Conservation (phyloP, 2,329 filamentous ascomycete genomes). For the Xylariaceae sp. region DNA sequence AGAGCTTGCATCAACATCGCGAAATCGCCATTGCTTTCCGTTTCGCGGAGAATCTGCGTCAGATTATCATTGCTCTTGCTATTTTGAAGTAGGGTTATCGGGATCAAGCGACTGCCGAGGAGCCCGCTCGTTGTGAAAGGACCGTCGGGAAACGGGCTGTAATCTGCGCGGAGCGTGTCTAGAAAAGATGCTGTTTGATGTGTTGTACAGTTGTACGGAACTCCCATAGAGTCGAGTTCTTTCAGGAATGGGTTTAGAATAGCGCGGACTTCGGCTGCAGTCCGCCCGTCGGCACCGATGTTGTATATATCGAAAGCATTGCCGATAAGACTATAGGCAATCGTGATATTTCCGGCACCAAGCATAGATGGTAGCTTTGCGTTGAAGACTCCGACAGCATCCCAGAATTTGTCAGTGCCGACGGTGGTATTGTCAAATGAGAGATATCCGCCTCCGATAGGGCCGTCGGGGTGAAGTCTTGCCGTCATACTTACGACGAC, state of each 20-base stretch:
- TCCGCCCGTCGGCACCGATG: neutral
- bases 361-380: neutral
- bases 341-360: neutral
- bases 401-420: slow-evolving; percentile 3
- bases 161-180: neutral
- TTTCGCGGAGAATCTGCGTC: slow-evolving; percentile 25
- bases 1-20: slow-evolving; percentile 19
- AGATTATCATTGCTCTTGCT: neutral
- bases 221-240: neutral
- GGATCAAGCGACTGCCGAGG: neutral
- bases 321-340: slow-evolving; percentile 1
- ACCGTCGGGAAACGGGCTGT: slow-evolving; percentile 1
- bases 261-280: neutral
- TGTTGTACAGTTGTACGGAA: slow-evolving; percentile 2
- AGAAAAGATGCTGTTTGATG: neutral
- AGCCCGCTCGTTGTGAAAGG: neutral
- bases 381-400: slow-evolving; percentile 2
- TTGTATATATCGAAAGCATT: neutral
- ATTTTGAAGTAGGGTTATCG: neutral
- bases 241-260: slow-evolving; percentile 2
- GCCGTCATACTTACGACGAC: slow-evolving; percentile 53
- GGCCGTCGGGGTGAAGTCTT: slow-evolving; percentile 43
- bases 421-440: slow-evolving; percentile 33
- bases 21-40: slow-evolving; percentile 24
- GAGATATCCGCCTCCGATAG: slow-evolving; percentile 41